Evolutionary conservation across 441 rosid genomes (phyloP).

Genomic region (Aleurites moluccanus): DNA sequence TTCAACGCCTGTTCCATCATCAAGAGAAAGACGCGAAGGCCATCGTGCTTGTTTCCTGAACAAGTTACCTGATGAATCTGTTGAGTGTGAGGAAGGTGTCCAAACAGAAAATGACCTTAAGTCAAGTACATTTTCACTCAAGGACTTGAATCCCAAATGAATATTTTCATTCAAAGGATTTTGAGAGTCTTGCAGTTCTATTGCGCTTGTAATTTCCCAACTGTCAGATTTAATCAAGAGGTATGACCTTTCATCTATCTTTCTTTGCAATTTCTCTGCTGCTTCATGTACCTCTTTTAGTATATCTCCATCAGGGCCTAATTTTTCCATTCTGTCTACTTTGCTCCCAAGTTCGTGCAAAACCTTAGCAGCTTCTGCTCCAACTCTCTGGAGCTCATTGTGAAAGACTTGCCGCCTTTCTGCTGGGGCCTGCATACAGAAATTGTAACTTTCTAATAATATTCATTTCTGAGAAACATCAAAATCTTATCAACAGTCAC

Average conservation of each 20-base stretch:
- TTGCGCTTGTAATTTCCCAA: constrained; percentile 53
- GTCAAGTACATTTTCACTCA: constrained; percentile 51
- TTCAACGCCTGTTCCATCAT: constrained; percentile 19
- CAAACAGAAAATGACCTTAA: constrained; percentile 23
- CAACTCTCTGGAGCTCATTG: constrained; percentile 49
- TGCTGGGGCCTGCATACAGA: constrained; percentile 45
- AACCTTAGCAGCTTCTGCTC: constrained; percentile 52
- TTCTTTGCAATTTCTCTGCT: constrained; percentile 57
- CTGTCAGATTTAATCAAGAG: constrained; percentile 50
- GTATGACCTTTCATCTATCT: constrained; percentile 58
- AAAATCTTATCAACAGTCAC: constrained; percentile 24
- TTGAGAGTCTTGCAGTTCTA: constrained; percentile 30
- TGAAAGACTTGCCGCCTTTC: constrained; percentile 45
- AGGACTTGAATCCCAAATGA: constrained; percentile 44
- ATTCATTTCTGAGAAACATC: not conserved
- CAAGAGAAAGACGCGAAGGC: constrained; percentile 27
- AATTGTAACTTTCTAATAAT: not conserved
- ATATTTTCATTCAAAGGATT: constrained; percentile 25
- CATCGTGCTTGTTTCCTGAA: constrained; percentile 42
- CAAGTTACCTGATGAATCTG: constrained; percentile 17
- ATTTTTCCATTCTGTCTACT: constrained; percentile 59
- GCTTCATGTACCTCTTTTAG: constrained; percentile 56
- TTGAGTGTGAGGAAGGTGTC: constrained; percentile 6
- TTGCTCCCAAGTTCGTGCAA: constrained; percentile 53
- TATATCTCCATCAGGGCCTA: constrained; percentile 40